Percentiles rank a stretch among this genome's conserved stretches.
Conservation (phyloP, 139 green algal species). For the Chlorella sorokiniana region DNA sequence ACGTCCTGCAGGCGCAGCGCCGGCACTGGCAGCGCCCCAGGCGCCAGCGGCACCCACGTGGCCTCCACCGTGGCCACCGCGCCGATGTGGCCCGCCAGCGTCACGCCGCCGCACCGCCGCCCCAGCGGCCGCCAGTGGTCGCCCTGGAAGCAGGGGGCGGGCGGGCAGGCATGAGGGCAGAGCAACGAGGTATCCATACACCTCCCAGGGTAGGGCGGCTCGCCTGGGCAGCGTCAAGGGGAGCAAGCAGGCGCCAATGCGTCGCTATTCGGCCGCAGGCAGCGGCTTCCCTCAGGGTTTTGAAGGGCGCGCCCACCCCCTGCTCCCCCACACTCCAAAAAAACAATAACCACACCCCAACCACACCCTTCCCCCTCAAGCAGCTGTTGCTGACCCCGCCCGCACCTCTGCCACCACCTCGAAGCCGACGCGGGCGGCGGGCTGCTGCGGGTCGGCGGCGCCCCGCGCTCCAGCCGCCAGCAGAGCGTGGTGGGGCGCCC, state of each 20-base stretch:
- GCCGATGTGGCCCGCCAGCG: slow-evolving; percentile 26
- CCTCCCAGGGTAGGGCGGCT: too few relatives aligned
- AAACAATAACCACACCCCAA: too few relatives aligned
- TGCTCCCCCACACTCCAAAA: too few relatives aligned
- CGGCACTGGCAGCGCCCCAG: slow-evolving; percentile 52
- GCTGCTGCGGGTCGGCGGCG: not conserved
- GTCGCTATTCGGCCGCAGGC: too few relatives aligned
- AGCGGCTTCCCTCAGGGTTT: too few relatives aligned
- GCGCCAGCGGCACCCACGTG: slow-evolving; percentile 47
- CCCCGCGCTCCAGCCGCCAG: slow-evolving; percentile 58
- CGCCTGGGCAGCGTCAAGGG: too few relatives aligned
- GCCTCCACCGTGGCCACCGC: slow-evolving; percentile 55
- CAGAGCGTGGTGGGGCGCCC: slow-evolving; percentile 52
- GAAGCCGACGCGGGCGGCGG: slow-evolving; percentile 28
- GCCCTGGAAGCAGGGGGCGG: slow-evolving; percentile 13
- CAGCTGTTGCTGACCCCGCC: too few relatives aligned
- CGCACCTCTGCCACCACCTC: slow-evolving; percentile 41
- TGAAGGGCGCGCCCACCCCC: too few relatives aligned
- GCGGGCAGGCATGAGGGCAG: not conserved
- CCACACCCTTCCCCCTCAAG: too few relatives aligned
- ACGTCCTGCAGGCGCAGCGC: slow-evolving; percentile 33
- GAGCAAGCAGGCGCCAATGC: too few relatives aligned
- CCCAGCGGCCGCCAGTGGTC: slow-evolving; percentile 40
- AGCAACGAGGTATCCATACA: too few relatives aligned
- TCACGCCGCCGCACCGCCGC: slow-evolving; percentile 24